phyloP scores from a whole-genome alignment of 2,329 filamentous ascomycete species.

The Nothomitra cinnamomea region DNA sequence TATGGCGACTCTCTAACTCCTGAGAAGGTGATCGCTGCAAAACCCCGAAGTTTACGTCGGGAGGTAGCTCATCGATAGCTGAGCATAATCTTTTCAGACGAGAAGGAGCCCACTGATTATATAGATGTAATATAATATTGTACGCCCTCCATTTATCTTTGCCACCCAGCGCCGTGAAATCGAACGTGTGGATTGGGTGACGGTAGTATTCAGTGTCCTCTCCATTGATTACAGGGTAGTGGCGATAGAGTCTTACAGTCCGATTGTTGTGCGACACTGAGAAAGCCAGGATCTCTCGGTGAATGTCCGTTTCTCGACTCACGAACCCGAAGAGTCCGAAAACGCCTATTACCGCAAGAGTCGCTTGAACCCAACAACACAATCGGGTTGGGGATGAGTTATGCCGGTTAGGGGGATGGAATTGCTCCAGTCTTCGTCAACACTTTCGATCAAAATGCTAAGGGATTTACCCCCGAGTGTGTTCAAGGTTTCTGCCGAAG shows the following conservation, averaged over 20 bases:
- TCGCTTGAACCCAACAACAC: conserved; percentile 19
- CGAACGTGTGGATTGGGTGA: conserved; percentile 21
- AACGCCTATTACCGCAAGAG: conserved; percentile 21
- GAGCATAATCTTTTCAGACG: conserved; percentile 23
- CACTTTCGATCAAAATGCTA: conserved; percentile 18
- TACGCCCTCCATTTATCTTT: conserved; percentile 23
- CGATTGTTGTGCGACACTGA: conserved; percentile 24
- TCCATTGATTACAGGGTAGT: conserved; percentile 23
- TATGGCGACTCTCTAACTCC: conserved; percentile 8
- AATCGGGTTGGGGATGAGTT: conserved; percentile 22
- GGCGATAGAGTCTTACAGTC: conserved; percentile 23
- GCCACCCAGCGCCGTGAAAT: conserved; percentile 18
- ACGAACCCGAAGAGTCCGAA: conserved; percentile 24
- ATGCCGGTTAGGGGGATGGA: conserved; percentile 15
- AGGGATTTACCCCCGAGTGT: conserved; percentile 17
- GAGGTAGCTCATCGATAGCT: conserved; percentile 16
- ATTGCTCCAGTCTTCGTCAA: conserved; percentile 20
- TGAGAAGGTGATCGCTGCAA: conserved; percentile 9
- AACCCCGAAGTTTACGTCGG: conserved; percentile 6
- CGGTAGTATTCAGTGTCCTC: conserved; percentile 22
- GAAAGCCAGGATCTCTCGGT: conserved; percentile 27
- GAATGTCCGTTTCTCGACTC: conserved; percentile 20
- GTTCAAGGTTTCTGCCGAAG: conserved; percentile 23
- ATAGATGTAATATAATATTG: conserved; percentile 22
- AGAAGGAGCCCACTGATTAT: conserved; percentile 19